phyloP scores from a whole-genome alignment of 257 asterid genomes.

The Salvia rosmarinus region DNA sequence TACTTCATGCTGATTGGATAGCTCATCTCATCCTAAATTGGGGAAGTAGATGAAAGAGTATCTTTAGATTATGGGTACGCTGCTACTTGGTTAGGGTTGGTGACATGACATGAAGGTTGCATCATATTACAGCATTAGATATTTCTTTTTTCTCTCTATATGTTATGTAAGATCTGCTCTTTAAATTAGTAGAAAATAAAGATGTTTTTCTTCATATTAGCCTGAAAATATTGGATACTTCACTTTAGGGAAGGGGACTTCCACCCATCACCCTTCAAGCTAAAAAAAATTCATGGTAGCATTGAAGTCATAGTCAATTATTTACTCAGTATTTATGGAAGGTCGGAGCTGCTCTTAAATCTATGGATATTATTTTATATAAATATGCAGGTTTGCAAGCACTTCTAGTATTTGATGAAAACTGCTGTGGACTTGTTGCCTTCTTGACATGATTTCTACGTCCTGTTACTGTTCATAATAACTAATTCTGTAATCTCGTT shows the following conservation, averaged over 20 bases:
- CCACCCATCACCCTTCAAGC: not conserved
- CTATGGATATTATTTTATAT: not conserved
- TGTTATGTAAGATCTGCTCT: not conserved
- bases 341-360: conserved; percentile 8
- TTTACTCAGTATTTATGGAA: not conserved
- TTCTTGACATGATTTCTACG: not conserved
- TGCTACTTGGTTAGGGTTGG: not conserved
- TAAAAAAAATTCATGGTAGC: not conserved
- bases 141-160: not conserved
- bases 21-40: not conserved
- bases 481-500: not conserved
- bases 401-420: not conserved
- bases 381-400: not conserved
- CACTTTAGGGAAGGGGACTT: not conserved
- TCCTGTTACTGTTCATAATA: not conserved
- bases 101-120: not conserved
- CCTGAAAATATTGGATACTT: not conserved
- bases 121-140: not conserved
- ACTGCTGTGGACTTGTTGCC: not conserved
- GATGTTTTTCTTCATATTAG: not conserved
- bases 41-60: not conserved
- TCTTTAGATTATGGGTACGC: not conserved
- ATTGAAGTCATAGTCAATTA: not conserved
- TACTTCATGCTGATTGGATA: not conserved
- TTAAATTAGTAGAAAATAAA: not conserved